Percentiles rank a stretch among this genome's conserved stretches.
These are phyloP conservation scores for Tardiomyces blankii DNA, from an alignment of 1,139 yeast genomes.

Conservation along the genomic window DNA sequence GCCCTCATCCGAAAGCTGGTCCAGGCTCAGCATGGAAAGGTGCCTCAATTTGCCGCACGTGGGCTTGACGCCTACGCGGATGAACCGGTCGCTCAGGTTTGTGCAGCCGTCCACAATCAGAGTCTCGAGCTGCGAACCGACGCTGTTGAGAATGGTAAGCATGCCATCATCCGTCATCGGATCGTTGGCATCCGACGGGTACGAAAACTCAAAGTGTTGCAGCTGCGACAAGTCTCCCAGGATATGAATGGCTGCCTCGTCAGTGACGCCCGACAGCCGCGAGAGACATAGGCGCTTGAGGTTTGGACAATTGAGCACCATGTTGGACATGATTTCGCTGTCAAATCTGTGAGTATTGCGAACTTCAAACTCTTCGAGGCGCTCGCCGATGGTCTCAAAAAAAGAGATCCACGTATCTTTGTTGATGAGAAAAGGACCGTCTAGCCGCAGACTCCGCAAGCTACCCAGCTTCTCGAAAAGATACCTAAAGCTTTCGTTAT, in stretches of 20 bases:
- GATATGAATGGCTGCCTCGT: slow-evolving; percentile 47
- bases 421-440: slow-evolving; percentile 82
- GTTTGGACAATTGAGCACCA: slow-evolving; percentile 47
- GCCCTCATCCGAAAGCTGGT: slow-evolving; percentile 57
- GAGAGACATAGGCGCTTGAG: slow-evolving; percentile 44
- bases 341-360: slow-evolving; percentile 78
- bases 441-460: slow-evolving; percentile 45
- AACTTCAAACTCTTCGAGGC: slow-evolving; percentile 46
- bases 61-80: slow-evolving; percentile 47
- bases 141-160: slow-evolving; percentile 47
- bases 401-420: slow-evolving; percentile 66
- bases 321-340: slow-evolving; percentile 48
- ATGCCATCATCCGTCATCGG: slow-evolving; percentile 66
- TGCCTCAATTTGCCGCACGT: slow-evolving; percentile 44
- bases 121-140: slow-evolving; percentile 49
- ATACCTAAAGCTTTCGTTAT: slow-evolving; percentile 61
- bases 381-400: slow-evolving; percentile 40
- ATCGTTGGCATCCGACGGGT: slow-evolving; percentile 31
- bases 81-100: slow-evolving; percentile 52
- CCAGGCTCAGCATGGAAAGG: slow-evolving; percentile 44
- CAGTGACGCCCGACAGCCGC: slow-evolving; percentile 60
- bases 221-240: slow-evolving; percentile 51
- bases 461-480: slow-evolving; percentile 46
- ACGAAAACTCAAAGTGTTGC: slow-evolving; percentile 49
- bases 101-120: slow-evolving; percentile 65